A percentile compares a stretch with the other conserved stretches of the same genome.
Conservation (phyloP, 1,139 yeast species). For the Arxiozyma slooffiae region DNA sequence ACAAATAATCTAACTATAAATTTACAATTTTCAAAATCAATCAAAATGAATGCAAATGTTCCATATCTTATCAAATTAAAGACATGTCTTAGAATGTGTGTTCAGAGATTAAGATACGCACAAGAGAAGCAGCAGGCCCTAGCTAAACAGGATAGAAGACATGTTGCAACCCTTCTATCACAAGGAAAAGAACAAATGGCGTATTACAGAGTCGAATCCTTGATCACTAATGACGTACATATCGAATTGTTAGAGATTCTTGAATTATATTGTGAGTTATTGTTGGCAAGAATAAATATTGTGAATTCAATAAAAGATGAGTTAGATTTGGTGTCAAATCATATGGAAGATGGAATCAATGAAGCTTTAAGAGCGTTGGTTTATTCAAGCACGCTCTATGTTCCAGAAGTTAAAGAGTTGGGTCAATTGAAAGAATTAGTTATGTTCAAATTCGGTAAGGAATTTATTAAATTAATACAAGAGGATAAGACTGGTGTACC, state of each 20-base stretch:
- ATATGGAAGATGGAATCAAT: conserved; percentile 31
- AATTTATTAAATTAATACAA: conserved; percentile 51
- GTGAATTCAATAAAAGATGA: conserved; percentile 32
- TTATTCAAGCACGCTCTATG: conserved; percentile 52
- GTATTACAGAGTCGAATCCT: conserved; percentile 71
- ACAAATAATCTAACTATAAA: neutral
- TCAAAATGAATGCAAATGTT: neutral
- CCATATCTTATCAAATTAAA: conserved; percentile 39
- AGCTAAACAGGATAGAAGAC: conserved; percentile 71
- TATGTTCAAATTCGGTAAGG: conserved; percentile 52
- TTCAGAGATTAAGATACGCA: conserved; percentile 65
- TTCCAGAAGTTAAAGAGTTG: conserved; percentile 65
- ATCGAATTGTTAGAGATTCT: conserved; percentile 71
- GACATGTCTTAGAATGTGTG: conserved; percentile 69
- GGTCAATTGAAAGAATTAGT: conserved; percentile 52
- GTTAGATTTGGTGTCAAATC: conserved; percentile 20
- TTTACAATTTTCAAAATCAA: too few species aligned
- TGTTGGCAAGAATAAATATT: conserved; percentile 63
- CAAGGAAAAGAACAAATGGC: conserved; percentile 79
- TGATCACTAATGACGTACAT: conserved; percentile 75
- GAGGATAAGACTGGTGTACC: conserved; percentile 55
- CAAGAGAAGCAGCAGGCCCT: conserved; percentile 77
- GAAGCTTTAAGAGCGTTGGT: conserved; percentile 71
- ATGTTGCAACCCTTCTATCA: conserved; percentile 57
- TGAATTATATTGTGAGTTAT: conserved; percentile 74